Conservation (phyloP, 2,329 filamentous ascomycete genomes). For the Fusarium bactridioides region DNA sequence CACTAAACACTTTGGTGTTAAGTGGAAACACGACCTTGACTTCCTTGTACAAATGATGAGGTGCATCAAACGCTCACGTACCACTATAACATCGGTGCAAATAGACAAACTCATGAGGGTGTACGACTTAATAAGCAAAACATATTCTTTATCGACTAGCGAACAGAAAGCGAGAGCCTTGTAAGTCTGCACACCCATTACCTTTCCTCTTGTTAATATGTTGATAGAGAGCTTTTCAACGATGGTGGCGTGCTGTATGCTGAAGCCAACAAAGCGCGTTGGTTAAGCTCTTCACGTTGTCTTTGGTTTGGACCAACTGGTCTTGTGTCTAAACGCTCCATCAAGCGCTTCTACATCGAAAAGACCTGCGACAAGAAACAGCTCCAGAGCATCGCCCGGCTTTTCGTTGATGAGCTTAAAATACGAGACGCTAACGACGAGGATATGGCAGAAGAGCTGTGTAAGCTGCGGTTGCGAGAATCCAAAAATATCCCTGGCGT, state of each 20-base stretch:
- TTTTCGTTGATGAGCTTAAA: too few species aligned
- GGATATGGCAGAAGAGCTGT: slow-evolving; percentile 4
- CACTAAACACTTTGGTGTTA: background rate
- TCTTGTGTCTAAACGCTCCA: too few species aligned
- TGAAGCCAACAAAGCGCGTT: too few species aligned
- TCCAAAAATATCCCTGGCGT: background rate
- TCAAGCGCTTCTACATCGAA: too few species aligned
- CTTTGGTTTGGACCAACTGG: too few species aligned
- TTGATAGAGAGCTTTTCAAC: too few species aligned
- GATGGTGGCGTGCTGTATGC: too few species aligned
- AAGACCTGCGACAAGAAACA: too few species aligned
- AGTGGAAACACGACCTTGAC: background rate
- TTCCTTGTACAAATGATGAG: background rate
- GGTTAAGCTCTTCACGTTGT: too few species aligned
- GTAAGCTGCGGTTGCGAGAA: background rate
- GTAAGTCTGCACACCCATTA: background rate
- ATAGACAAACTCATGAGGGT: background rate
- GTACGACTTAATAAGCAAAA: background rate
- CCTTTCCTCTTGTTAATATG: too few species aligned
- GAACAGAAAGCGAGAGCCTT: background rate
- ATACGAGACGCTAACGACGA: background rate
- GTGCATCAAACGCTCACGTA: background rate
- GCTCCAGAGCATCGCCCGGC: too few species aligned
- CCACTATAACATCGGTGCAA: background rate
- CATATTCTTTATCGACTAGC: background rate